Evolutionary conservation across 768 basidiomycete species (phyloP), one percentile per base, ranked within the genome.

Genomic region (Russula sp.): DNA sequence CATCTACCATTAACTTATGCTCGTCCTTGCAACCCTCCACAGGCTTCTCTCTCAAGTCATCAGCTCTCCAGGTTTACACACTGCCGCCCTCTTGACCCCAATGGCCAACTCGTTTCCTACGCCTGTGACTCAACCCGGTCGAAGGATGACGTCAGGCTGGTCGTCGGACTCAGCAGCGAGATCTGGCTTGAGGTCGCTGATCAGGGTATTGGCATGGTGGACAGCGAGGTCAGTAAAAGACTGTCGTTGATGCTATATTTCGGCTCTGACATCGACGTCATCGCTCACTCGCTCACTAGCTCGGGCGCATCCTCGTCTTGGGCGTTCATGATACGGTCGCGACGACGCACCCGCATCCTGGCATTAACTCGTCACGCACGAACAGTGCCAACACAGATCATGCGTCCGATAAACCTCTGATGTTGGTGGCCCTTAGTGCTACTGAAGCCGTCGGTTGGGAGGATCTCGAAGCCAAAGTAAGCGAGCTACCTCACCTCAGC

Each of bases 121-220:
- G 85, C 86, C 6, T 80, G 82, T 49, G 77, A 81, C 30, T 79
- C 80, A n/a, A 70, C 74, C 30, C 77, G 83, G 57, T 73, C 84
- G 30, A 92, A 90, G 75, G 90, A 92, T 69, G 85, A 88, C 58
- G 80, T 91, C 52, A 83, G 87, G 59, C 82, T 91, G 49, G 76
- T 87, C 30, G 87, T 86, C 9, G 90, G 90, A 18, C 75, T 92
- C 34, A 83, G 84, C 48, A 83, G 84, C 11, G 89, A 91, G 73
- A 79, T 90, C 38, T 92, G 90, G 90, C 84, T 84, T 57, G 90
- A 92, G 74, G 88, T 85, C 30, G 80, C 78, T 64, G 84, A 82
- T 26, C 79, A 85, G 52, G 85, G 83, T 11, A 77, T 79, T 51
- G 88, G 87, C 20, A 88, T 87, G 84, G 86, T 85, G 3, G 89